phyloP scores from a whole-genome alignment of 306 rosid genomes.

The Calophaca sinica region DNA sequence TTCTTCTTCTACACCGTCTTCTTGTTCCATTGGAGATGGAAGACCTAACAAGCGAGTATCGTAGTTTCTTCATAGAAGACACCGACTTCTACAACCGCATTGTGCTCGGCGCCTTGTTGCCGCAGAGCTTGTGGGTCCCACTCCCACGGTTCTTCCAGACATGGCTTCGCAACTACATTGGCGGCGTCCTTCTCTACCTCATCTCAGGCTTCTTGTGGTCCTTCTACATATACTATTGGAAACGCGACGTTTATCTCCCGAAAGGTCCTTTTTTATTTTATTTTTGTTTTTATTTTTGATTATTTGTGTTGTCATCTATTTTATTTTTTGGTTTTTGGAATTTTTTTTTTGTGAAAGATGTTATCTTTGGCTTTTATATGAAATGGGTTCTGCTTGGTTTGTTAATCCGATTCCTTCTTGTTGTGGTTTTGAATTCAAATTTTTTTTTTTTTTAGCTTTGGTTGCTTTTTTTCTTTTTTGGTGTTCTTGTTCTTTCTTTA shows the following conservation, averaged over 20 bases:
- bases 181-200: slow-evolving; percentile 69
- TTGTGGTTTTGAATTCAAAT: not conserved
- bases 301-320: not conserved
- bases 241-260: slow-evolving; percentile 73
- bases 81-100: slow-evolving; percentile 70
- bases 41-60: slow-evolving; percentile 36
- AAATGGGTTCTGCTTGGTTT: slow-evolving; percentile 2
- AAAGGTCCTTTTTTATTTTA: slow-evolving; percentile 55
- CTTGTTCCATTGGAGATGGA: slow-evolving; percentile 34
- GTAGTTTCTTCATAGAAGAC: slow-evolving; percentile 67
- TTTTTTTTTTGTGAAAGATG: not conserved
- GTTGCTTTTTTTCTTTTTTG: not conserved
- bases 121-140: slow-evolving; percentile 55
- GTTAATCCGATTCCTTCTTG: not conserved
- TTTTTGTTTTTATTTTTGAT: not conserved
- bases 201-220: slow-evolving; percentile 79
- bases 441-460: not conserved
- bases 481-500: too few species aligned
- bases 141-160: slow-evolving; percentile 78
- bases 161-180: slow-evolving; percentile 90
- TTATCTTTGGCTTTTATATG: not conserved
- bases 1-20: not conserved
- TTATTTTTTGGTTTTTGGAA: not conserved
- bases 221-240: slow-evolving; percentile 75
- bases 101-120: slow-evolving; percentile 65